phyloP scores from a whole-genome alignment of 2,329 filamentous ascomycete genomes.

The Colletotrichum lindemuthianum region DNA sequence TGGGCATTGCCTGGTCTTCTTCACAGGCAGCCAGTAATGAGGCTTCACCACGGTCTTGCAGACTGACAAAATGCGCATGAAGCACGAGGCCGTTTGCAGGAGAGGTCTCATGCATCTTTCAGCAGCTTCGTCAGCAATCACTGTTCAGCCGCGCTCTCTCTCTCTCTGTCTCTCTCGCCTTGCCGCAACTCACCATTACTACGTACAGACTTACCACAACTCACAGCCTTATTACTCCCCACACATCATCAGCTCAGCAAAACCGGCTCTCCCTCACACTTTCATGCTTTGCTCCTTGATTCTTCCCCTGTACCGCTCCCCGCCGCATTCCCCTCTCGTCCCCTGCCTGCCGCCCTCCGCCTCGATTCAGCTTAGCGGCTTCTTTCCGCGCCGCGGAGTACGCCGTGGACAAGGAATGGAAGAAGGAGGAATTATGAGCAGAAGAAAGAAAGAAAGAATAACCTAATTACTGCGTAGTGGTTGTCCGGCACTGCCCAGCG shows the following conservation, averaged over 20 bases:
- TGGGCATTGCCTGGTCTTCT: no score
- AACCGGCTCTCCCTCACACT: not conserved
- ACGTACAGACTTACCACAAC: no score
- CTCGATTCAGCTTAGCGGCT: conserved; percentile 27
- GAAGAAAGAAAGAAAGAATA: not conserved
- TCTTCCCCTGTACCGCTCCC: not conserved
- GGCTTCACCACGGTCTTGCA: no score
- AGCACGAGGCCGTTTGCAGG: no score
- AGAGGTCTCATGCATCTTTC: no score
- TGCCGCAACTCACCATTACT: not conserved
- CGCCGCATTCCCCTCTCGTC: not conserved
- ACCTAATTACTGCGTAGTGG: not conserved
- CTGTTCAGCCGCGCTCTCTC: not conserved
- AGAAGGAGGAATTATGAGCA: not conserved
- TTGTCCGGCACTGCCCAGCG: no score
- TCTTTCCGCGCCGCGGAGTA: conserved; percentile 2
- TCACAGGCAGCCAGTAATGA: no score
- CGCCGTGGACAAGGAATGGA: conserved; percentile 17
- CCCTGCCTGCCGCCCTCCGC: conserved; percentile 15
- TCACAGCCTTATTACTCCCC: no score
- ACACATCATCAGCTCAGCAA: not conserved
- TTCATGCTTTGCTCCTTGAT: not conserved
- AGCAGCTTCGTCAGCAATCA: not conserved
- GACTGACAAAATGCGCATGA: no score
- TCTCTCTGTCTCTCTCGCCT: not conserved